Evolutionary conservation across 2,329 filamentous ascomycete genomes (phyloP).

Genomic region (Aspergillus pseudotamarii): DNA sequence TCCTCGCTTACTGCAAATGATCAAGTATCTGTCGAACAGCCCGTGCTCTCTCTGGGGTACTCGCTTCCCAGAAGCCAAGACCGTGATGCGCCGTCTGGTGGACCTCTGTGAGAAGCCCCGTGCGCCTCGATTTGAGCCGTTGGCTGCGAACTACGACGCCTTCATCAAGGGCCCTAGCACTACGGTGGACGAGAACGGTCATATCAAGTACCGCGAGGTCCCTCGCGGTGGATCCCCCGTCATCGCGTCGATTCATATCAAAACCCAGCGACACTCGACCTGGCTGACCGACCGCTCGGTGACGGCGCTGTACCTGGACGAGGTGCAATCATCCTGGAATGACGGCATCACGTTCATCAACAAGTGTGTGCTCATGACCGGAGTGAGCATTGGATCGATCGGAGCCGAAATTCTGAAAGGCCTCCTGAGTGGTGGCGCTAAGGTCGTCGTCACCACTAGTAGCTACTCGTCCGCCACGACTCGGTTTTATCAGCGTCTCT

Average conservation of each 20-base stretch:
- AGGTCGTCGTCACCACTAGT: constrained; percentile 94
- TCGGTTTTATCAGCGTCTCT: constrained; percentile 99
- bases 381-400: constrained; percentile 95
- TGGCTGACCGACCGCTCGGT: constrained; percentile 99
- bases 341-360: constrained; percentile 87
- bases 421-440: constrained; percentile 92
- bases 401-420: constrained; percentile 96
- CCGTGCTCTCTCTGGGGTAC: neutral
- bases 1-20: neutral
- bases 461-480: constrained; percentile 96
- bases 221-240: constrained; percentile 56
- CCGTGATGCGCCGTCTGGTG: neutral
- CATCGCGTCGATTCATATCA: neutral
- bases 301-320: constrained; percentile 88
- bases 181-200: constrained; percentile 85
- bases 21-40: neutral
- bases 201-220: constrained; percentile 87
- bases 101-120: constrained; percentile 57
- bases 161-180: constrained; percentile 91
- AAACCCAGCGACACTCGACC: constrained; percentile 77
- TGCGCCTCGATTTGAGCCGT: constrained; percentile 83
- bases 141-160: constrained; percentile 39
- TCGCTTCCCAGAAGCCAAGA: neutral
- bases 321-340: constrained; percentile 83
- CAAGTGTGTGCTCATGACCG: constrained; percentile 97